Conservation (phyloP, 106 monocot genomes). For the Dendrobium huoshanense region DNA sequence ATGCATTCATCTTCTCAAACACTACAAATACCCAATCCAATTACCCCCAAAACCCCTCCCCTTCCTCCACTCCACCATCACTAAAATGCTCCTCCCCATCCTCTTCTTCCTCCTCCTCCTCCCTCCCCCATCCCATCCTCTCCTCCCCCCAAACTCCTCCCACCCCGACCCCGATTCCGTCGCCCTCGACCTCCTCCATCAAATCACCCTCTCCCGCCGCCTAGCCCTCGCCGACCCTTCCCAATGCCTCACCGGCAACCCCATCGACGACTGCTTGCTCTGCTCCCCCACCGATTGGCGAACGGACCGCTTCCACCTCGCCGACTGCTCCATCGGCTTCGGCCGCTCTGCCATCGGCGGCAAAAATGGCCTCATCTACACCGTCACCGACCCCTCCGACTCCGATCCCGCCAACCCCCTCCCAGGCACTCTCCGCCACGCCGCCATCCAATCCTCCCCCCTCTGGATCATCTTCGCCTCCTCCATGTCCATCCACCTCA, state of each 20-base stretch:
- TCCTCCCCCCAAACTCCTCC: neutral
- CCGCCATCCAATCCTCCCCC: constrained; percentile 51
- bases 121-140: neutral
- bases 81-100: neutral
- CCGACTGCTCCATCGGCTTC: constrained; percentile 77
- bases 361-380: constrained; percentile 47
- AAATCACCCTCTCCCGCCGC: constrained; percentile 6
- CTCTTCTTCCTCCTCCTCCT: neutral
- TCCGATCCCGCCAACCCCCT: constrained; percentile 39
- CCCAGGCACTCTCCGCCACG: constrained; percentile 67
- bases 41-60: neutral
- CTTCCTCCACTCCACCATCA: neutral
- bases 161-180: constrained; percentile 22
- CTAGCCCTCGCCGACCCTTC: constrained; percentile 5
- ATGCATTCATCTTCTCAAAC: neutral
- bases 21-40: neutral
- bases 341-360: constrained; percentile 60
- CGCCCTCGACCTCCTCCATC: constrained; percentile 11
- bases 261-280: constrained; percentile 84
- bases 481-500: constrained; percentile 54
- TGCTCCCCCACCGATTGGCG: constrained; percentile 53
- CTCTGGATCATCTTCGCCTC: constrained; percentile 72
- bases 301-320: constrained; percentile 53
- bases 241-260: constrained; percentile 61
- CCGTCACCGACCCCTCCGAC: constrained; percentile 64